Base-by-base conservation (phyloP, 179 eudicot species). In the Beta lomatogona region DNA sequence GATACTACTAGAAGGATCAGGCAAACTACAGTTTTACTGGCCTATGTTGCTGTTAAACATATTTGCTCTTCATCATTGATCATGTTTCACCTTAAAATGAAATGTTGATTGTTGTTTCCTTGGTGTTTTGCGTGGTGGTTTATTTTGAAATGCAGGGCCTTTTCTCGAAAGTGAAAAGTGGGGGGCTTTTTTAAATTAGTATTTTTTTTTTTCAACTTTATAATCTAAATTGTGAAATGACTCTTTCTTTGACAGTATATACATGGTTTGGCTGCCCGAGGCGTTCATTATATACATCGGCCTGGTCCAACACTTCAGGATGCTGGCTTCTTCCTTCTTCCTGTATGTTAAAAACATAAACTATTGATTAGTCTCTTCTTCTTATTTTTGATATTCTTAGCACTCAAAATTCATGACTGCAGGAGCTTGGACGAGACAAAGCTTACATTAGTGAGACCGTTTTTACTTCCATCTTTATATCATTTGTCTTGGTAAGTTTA, bases 291-390 rank as follows among this genome's bases (percentile, higher is more conserved):
- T 80, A 76, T 95, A 63, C 99, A 95, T 89, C 91, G 92, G 67
- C 98, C 99, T 22, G 98, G 97, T 80, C 98, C 99, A 73, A 86
- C 79, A 67, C 96, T 95, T 78, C 97, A 95, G 86, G 99, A 95
- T 87, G 88, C 89, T 73, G 99, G 99, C 54, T 95, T 88, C 89
- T 91, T 86, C 82, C 90, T 95, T 82, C 99, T 95, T 87, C 99
- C 98, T 81, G 98, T 95, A 83, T 46, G 84, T 77, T 2, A 58
- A 25, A 72, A 44, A 15, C 60, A 10, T 14, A 75, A 75, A 10
- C 8, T 9, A 7, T 36, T 10, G 45, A 57, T 75, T 57, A 25
- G 53, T 36, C 28, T 74, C 21, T 9, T 18, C 46, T 50, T 22
- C 60, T 31, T 52, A 4, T 52, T 18, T 76, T 53, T 83, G 66